Conservation (phyloP, 1,139 yeast species). For the Yamadazyma blattariae region DNA sequence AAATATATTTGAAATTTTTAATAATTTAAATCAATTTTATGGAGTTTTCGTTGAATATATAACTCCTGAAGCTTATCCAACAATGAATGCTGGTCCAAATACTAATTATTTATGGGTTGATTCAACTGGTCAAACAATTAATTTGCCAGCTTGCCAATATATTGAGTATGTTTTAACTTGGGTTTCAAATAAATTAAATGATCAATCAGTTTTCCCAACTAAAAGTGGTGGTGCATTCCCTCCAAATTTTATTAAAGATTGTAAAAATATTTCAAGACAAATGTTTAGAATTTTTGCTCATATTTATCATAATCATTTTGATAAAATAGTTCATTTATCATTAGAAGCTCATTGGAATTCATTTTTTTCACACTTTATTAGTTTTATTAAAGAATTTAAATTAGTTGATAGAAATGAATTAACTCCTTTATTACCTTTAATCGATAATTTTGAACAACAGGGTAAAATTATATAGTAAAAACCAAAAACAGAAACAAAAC, state of each 20-base stretch:
- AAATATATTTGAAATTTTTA: constrained; percentile 85
- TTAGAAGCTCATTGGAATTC: constrained; percentile 98
- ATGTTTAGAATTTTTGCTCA: constrained; percentile 98
- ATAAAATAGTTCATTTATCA: constrained; percentile 82
- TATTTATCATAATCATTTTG: constrained; percentile 91
- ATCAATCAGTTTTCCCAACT: constrained; percentile 88
- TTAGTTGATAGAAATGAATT: constrained; percentile 76
- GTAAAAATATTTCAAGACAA: constrained; percentile 83
- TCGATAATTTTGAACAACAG: constrained; percentile 77
- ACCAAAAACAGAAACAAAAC: background rate
- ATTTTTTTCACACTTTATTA: constrained; percentile 91
- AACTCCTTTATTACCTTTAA: constrained; percentile 73
- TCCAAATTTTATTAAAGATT: constrained; percentile 74
- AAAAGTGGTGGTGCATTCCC: constrained; percentile 93
- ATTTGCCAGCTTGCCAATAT: constrained; percentile 89
- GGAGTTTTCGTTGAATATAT: constrained; percentile 87
- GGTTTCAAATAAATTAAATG: constrained; percentile 85
- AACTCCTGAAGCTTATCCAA: constrained; percentile 84
- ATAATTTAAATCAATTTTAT: constrained; percentile 81
- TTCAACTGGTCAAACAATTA: constrained; percentile 69
- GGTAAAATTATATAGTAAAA: constrained; percentile 61
- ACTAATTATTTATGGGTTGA: constrained; percentile 93
- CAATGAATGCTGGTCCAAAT: constrained; percentile 95
- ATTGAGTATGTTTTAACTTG: constrained; percentile 90
- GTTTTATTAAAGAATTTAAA: constrained; percentile 81